These are phyloP conservation scores for Ceratobasidium sp. DNA, from an alignment of 1,284 basidiomycete genomes.

Conservation along the genomic window DNA sequence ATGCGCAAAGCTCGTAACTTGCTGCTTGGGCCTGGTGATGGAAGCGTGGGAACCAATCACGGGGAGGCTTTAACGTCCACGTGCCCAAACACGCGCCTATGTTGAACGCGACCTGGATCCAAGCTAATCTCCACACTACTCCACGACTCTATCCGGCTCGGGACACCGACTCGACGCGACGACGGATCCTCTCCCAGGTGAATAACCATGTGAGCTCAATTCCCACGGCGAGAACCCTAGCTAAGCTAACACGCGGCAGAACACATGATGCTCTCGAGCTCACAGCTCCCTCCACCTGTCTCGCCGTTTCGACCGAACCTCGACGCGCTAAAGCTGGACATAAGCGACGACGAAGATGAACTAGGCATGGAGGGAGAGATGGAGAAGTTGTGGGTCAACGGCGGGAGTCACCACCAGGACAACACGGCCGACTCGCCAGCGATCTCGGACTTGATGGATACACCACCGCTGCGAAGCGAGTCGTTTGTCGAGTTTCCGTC, in stretches of 20 bases:
- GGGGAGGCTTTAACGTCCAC: slow-evolving; percentile 11
- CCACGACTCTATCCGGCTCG: not conserved
- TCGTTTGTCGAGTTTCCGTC: not conserved
- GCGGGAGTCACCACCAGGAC: not conserved
- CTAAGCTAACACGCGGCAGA: slow-evolving; percentile 17
- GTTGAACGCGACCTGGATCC: slow-evolving; percentile 27
- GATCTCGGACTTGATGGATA: not conserved
- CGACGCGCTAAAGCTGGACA: slow-evolving; percentile 25
- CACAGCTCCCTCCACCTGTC: slow-evolving; percentile 39
- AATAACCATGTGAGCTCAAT: no score
- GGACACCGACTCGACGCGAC: not conserved
- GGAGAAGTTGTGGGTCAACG: slow-evolving; percentile 17
- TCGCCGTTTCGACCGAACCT: slow-evolving; percentile 44
- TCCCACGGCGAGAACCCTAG: no score
- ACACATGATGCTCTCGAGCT: slow-evolving; percentile 34
- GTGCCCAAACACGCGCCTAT: slow-evolving; percentile 30
- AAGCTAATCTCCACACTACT: slow-evolving; percentile 5
- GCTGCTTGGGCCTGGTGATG: no score
- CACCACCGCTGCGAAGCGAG: not conserved
- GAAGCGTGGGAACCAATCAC: slow-evolving; percentile 7
- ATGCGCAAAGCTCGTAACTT: no score
- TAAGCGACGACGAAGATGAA: slow-evolving; percentile 42
- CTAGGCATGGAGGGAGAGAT: slow-evolving; percentile 12
- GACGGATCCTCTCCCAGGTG: not conserved
- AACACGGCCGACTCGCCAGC: not conserved